Percentiles rank a stretch among this genome's conserved stretches.
Conservation (phyloP, 208 protist genomes). For the Trypanosoma conorhini region DNA sequence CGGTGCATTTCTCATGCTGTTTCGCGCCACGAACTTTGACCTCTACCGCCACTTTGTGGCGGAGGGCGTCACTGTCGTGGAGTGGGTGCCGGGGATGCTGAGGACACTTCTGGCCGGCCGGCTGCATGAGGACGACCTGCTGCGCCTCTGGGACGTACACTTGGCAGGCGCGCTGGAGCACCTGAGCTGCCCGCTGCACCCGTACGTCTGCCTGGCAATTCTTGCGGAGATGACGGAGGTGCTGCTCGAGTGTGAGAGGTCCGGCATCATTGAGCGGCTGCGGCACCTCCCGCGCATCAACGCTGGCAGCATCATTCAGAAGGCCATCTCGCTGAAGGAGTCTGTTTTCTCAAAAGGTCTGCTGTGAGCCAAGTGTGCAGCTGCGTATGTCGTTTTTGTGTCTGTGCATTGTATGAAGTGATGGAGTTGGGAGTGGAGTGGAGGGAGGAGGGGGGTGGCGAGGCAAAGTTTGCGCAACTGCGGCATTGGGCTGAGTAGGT, state of each 20-base stretch:
- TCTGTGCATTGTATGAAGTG: constrained; percentile 4
- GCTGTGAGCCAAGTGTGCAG: constrained; percentile 6
- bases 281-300: constrained; percentile 77
- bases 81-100: constrained; percentile 81
- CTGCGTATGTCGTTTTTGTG: constrained; percentile 4
- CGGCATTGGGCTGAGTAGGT: no score
- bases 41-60: constrained; percentile 81
- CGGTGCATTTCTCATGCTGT: constrained; percentile 79
- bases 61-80: constrained; percentile 58
- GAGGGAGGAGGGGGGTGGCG: no score
- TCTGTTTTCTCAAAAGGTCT: constrained; percentile 42
- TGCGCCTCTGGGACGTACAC: constrained; percentile 82
- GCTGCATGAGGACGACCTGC: constrained; percentile 71
- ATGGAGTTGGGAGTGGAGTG: background rate
- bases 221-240: constrained; percentile 79
- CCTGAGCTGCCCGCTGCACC: constrained; percentile 66
- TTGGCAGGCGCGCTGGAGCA: constrained; percentile 57
- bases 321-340: constrained; percentile 73
- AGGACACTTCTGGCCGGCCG: constrained; percentile 63
- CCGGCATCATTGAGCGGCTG: constrained; percentile 67
- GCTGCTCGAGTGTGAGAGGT: constrained; percentile 77
- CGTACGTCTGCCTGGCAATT: constrained; percentile 77
- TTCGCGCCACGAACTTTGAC: constrained; percentile 58
- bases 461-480: no score
- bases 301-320: constrained; percentile 58